A percentile compares a stretch with the other conserved stretches of the same genome.
These are phyloP conservation scores for Jaminaea rosea DNA, from an alignment of 1,284 basidiomycete genomes.

Conservation along the genomic window DNA sequence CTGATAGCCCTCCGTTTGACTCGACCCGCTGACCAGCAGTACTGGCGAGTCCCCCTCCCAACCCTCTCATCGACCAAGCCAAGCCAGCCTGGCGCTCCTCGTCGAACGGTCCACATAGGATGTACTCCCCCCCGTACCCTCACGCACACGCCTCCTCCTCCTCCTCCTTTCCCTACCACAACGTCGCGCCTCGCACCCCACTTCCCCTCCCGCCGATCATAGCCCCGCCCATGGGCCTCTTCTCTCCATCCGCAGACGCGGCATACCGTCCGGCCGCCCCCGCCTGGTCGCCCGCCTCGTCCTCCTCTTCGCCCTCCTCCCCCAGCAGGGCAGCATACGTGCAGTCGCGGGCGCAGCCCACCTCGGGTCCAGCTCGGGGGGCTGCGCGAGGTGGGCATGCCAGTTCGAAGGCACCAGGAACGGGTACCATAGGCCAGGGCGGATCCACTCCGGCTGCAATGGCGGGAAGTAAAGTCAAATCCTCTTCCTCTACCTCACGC, in stretches of 20 bases:
- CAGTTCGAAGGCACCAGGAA: neutral
- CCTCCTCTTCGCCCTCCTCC: neutral
- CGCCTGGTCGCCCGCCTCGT: neutral
- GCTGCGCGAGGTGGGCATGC: neutral
- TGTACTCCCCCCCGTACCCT: neutral
- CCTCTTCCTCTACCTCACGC: constrained; percentile 4
- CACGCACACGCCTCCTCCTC: neutral
- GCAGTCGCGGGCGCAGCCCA: neutral
- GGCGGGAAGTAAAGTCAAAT: no score
- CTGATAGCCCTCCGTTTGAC: no score
- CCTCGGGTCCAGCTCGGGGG: neutral
- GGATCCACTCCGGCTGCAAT: neutral
- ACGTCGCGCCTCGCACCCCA: neutral
- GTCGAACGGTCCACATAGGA: no score
- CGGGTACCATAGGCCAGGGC: neutral
- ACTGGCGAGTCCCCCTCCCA: neutral
- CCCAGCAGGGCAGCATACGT: neutral
- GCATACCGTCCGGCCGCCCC: neutral
- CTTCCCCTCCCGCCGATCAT: neutral
- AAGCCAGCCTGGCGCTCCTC: no score
- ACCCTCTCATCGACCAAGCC: no score
- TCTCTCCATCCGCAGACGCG: neutral
- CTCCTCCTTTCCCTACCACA: neutral
- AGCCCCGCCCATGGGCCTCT: no score
- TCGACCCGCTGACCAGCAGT: no score